Base-by-base conservation (phyloP, 1,284 basidiomycete genomes). In the Xerocomus nothofagi region DNA sequence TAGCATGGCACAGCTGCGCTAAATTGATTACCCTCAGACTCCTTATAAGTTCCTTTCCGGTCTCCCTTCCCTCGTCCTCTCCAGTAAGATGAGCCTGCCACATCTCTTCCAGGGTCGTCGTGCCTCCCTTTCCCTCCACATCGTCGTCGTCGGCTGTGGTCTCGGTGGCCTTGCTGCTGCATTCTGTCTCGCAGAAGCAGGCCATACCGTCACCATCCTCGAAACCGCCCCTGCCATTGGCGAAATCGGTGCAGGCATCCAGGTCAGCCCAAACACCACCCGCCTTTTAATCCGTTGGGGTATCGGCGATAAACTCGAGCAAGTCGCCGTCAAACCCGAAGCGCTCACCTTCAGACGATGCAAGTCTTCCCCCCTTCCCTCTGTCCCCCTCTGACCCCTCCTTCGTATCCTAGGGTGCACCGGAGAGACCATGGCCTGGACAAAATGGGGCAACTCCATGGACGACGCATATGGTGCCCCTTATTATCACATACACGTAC, bases 201-300 rank as follows among this genome's bases (percentile, higher is more conserved):
- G 79, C 4, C 78, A 81, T 61, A 71, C 59, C 3, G 70, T 81
- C 36, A 79, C 76, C 14, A 64, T 81, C 39, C 65, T 81, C 26
- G 75, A 77, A 42, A 53, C 51, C 7, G 74, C 75, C 11, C 38
- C 49, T 6, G 47, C 55, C 10, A 63, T 76, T 10, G 73, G 72
- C 30, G 73, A 77, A 49, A 69, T 77, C 12, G 77, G 77, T 2
- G 77, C 77, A 5, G 77, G 77, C 8, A 78, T 77, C 39, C 75
- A 77, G 60, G 62, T 78, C 39, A 67, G 73, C 3, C 75, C 77
- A 12, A 80, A 82, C 55, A 53, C 78, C 14, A 71, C 71, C 14
- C 68, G 78, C 10, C 69, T 81, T 3, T 65, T 83, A 39, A 67
- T 73, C 33, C 68, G 75, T 8, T 83, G 80, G 80, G 81, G 79